Conservation (phyloP, 495 filamentous ascomycete genomes). For the Xylaria flabelliformis region DNA sequence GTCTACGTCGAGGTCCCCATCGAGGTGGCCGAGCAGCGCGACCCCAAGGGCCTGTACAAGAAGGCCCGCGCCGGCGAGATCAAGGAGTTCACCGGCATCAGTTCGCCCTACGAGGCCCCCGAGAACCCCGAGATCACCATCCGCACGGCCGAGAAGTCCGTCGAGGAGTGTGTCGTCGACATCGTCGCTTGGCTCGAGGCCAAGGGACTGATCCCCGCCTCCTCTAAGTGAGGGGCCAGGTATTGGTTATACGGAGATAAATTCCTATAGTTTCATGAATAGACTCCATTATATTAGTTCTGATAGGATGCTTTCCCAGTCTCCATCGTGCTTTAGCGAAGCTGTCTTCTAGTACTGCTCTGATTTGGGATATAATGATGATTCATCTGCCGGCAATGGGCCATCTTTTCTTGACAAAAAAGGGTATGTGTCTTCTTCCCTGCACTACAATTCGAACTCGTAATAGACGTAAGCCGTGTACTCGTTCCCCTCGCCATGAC, state of each 20-base stretch:
- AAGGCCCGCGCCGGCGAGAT: constrained; percentile 92
- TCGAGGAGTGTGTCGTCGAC: constrained; percentile 83
- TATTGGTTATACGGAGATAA: neutral
- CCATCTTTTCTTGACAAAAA: constrained; percentile 53
- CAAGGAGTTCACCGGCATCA: constrained; percentile 96
- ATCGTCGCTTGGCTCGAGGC: constrained; percentile 81
- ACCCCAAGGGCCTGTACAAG: constrained; percentile 97
- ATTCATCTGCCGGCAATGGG: constrained; percentile 5
- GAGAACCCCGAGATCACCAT: constrained; percentile 85
- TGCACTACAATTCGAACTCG: constrained; percentile 71
- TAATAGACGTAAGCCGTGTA: constrained; percentile 98
- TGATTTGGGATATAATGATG: constrained; percentile 13
- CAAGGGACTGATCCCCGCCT: constrained; percentile 47
- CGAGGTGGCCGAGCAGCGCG: constrained; percentile 88
- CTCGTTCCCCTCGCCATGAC: constrained; percentile 71
- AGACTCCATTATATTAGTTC: constrained; percentile 19
- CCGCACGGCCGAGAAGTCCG: constrained; percentile 72
- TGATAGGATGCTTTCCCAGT: neutral
- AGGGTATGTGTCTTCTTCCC: constrained; percentile 33
- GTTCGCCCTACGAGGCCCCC: constrained; percentile 91
- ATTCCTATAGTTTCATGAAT: constrained; percentile 9
- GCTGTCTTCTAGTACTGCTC: constrained; percentile 3
- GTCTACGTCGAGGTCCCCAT: constrained; percentile 88
- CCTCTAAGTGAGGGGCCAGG: constrained; percentile 30
- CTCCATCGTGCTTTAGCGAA: constrained; percentile 4